Evolutionary conservation across 2,329 filamentous ascomycete species (phyloP).

Genomic region (Stachybotrys elegans): DNA sequence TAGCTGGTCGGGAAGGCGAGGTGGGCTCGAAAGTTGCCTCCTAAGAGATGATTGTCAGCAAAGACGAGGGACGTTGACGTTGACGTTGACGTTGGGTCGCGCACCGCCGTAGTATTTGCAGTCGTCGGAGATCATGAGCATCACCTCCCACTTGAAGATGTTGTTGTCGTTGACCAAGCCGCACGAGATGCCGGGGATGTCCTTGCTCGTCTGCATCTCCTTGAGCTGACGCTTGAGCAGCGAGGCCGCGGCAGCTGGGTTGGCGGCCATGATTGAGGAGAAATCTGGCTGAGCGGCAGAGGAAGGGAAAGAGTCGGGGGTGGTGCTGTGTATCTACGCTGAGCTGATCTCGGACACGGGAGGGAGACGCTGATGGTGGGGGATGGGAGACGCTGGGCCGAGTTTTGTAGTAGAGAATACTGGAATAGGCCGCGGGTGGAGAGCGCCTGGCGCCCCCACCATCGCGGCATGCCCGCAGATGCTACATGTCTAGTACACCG

Average conservation of each 20-base stretch:
- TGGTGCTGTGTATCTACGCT: background rate
- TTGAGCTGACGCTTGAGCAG: slow-evolving; percentile 84
- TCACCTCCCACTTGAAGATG: slow-evolving; percentile 97
- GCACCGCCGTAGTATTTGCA: slow-evolving; percentile 88
- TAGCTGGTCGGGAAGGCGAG: slow-evolving; percentile 82
- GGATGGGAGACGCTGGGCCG: background rate
- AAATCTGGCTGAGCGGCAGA: background rate
- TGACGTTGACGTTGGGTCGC: slow-evolving; percentile 28
- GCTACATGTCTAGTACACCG: too few species aligned
- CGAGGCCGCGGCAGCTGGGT: slow-evolving; percentile 55
- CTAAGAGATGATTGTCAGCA: slow-evolving; percentile 36
- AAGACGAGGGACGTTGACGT: too few species aligned
- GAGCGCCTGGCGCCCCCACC: too few species aligned
- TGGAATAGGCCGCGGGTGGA: too few species aligned
- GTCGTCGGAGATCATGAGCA: slow-evolving; percentile 96
- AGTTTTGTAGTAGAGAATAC: too few species aligned
- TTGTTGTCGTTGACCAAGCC: slow-evolving; percentile 80
- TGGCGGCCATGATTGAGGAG: slow-evolving; percentile 25
- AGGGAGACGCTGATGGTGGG: background rate
- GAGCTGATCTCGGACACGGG: background rate
- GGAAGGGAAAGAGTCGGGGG: background rate
- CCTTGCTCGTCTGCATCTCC: slow-evolving; percentile 86
- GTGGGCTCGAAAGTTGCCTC: slow-evolving; percentile 85
- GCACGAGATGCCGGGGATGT: slow-evolving; percentile 91
- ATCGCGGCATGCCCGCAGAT: too few species aligned